Conservation (phyloP, 2,329 filamentous ascomycete genomes). For the Botrytis pseudocinerea region DNA sequence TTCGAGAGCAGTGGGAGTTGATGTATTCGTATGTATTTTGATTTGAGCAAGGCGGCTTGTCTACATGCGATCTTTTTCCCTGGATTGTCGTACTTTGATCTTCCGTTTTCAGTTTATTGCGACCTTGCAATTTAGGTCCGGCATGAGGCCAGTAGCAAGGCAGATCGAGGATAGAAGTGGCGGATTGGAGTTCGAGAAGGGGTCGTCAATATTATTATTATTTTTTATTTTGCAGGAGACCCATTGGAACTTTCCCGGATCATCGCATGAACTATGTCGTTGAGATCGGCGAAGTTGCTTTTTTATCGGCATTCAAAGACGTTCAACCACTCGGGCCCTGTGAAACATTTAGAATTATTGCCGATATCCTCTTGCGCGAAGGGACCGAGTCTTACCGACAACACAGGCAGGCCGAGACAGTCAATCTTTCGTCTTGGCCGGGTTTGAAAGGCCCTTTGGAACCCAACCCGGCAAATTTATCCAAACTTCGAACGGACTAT, state of each 20-base stretch:
- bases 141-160: too few species aligned
- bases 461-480: background rate
- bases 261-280: too few species aligned
- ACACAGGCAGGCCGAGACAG: background rate
- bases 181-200: too few species aligned
- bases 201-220: too few species aligned
- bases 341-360: background rate
- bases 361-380: background rate
- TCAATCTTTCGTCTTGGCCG: background rate
- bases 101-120: background rate
- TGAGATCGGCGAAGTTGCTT: background rate
- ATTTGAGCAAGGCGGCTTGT: background rate
- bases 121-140: too few species aligned
- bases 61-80: background rate
- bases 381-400: background rate
- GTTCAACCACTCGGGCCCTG: background rate
- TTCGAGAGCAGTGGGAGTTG: background rate
- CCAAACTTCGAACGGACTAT: background rate
- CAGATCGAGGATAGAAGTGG: too few species aligned
- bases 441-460: background rate
- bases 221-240: background rate
- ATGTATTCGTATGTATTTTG: background rate
- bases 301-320: background rate
- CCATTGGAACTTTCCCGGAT: background rate
- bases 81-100: background rate